Evolutionary conservation across 805 yeast species (phyloP).

Genomic region (Brettanomyces custersianus): DNA sequence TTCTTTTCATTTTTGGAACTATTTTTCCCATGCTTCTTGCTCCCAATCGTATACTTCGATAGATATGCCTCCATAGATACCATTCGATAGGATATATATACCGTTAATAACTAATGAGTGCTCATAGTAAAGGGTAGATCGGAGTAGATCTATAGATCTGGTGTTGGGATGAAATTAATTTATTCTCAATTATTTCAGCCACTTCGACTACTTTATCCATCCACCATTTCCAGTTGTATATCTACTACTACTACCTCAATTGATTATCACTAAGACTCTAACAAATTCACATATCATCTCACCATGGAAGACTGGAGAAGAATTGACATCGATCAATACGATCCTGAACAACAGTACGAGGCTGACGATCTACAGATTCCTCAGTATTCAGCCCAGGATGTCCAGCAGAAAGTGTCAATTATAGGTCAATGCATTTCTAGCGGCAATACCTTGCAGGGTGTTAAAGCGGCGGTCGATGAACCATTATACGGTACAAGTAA

Average conservation of each 20-base stretch:
- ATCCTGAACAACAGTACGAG: constrained; percentile 55
- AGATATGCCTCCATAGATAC: constrained; percentile 9
- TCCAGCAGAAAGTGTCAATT: constrained; percentile 45
- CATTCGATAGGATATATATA: neutral
- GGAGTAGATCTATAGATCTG: neutral
- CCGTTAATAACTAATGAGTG: neutral
- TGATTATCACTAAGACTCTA: neutral
- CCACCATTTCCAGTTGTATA: too few species aligned
- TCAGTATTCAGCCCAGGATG: constrained; percentile 41
- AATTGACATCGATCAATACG: constrained; percentile 87
- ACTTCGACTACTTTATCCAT: too few species aligned
- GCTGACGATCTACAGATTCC: constrained; percentile 24
- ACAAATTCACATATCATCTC: neutral
- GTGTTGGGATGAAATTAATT: neutral
- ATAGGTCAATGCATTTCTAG: constrained; percentile 56
- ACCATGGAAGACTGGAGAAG: constrained; percentile 79
- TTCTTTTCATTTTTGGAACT: neutral
- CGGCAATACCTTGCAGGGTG: constrained; percentile 66
- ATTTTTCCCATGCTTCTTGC: constrained; percentile 4
- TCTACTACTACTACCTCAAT: too few species aligned
- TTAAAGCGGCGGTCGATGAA: constrained; percentile 49
- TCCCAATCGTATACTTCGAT: constrained; percentile 5
- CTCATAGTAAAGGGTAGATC: too few species aligned
- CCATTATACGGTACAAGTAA: constrained; percentile 82
- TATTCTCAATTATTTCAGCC: neutral